These are phyloP conservation scores for Zopfia rhizophila DNA, from an alignment of 2,329 filamentous ascomycete species.

Conservation along the genomic window DNA sequence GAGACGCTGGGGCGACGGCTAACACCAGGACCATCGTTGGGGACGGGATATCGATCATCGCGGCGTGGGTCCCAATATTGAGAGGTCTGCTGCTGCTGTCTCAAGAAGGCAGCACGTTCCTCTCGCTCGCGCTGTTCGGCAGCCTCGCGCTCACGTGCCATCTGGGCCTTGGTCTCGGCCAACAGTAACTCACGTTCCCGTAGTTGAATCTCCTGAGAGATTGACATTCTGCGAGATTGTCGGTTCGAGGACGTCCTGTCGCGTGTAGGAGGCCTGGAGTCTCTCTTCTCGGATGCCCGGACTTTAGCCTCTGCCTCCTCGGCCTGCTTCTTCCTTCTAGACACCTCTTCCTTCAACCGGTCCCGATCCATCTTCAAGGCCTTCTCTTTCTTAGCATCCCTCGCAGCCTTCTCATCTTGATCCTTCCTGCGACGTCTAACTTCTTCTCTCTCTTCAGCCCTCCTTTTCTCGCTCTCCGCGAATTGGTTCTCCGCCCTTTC, in stretches of 20 bases:
- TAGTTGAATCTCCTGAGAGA: constrained; percentile 26
- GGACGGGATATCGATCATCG: constrained; percentile 17
- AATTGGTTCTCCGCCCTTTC: constrained; percentile 31
- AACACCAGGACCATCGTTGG: constrained; percentile 16
- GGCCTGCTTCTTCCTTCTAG: too few species aligned
- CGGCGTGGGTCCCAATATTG: constrained; percentile 39
- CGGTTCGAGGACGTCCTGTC: constrained; percentile 12
- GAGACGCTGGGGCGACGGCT: constrained; percentile 28
- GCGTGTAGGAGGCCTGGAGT: constrained; percentile 23
- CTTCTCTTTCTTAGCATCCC: constrained; percentile 21
- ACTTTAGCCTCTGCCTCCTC: constrained; percentile 23
- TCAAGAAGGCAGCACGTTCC: constrained; percentile 28
- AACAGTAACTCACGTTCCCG: constrained; percentile 32
- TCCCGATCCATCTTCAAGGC: constrained; percentile 1
- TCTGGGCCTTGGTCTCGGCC: constrained; percentile 30
- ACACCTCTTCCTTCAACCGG: too few species aligned
- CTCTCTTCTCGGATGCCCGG: constrained; percentile 1
- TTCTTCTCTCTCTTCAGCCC: constrained; percentile 27
- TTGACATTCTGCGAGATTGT: constrained; percentile 29
- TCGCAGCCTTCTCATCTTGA: constrained; percentile 18
- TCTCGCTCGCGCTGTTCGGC: constrained; percentile 39
- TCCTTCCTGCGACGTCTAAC: constrained; percentile 14
- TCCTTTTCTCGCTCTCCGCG: constrained; percentile 32
- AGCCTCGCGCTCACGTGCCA: constrained; percentile 34
- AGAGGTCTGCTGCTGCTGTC: constrained; percentile 33